phyloP scores from a whole-genome alignment of 257 asterid species.

The Handroanthus guayacan region DNA sequence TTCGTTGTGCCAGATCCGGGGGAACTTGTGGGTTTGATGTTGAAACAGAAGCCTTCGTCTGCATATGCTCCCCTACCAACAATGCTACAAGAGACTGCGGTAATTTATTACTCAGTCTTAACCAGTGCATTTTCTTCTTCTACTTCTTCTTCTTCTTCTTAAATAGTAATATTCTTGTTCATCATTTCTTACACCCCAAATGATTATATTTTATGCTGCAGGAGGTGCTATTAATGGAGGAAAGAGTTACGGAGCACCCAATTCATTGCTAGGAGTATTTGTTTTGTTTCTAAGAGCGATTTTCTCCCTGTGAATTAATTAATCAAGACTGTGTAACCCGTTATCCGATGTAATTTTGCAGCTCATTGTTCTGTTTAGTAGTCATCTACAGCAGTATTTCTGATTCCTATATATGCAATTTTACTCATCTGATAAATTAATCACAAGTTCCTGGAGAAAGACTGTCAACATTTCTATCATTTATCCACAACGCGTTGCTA shows the following conservation, averaged over 20 bases:
- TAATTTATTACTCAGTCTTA: constrained; percentile 26
- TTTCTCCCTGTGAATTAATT: constrained; percentile 10
- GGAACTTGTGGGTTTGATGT: constrained; percentile 91
- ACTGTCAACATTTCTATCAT: too few species aligned
- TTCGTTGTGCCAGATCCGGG: constrained; percentile 63
- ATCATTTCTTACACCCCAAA: too few species aligned
- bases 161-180: too few species aligned
- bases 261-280: constrained; percentile 34
- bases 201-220: constrained; percentile 33
- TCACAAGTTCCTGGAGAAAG: too few species aligned
- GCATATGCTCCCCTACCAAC: constrained; percentile 66
- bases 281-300: constrained; percentile 35
- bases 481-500: too few species aligned
- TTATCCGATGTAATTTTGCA: not conserved
- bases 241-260: constrained; percentile 31
- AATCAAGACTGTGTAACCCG: not conserved
- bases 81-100: constrained; percentile 83
- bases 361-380: not conserved
- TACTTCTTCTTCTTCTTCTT: not conserved
- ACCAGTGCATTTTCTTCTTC: too few species aligned
- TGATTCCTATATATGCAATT: not conserved
- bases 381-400: not conserved
- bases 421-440: too few species aligned
- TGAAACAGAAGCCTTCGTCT: constrained; percentile 69
- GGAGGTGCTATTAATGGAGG: constrained; percentile 44